Evolutionary conservation across 306 rosid species (phyloP), one percentile per base, ranked within the genome.

Genomic region (Cajanus cajan): DNA sequence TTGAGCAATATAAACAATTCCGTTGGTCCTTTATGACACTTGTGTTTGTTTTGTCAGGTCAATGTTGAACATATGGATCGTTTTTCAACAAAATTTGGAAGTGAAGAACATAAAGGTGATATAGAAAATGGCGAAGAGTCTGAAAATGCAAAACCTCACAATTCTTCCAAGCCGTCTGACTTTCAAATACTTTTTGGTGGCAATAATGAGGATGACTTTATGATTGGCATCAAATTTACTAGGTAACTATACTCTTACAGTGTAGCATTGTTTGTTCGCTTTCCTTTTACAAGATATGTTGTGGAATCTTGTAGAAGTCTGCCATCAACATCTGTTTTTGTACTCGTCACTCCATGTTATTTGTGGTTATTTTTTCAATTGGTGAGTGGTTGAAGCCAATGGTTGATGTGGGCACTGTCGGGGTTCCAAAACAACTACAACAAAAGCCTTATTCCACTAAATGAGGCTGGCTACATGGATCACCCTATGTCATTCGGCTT

Each of bases 221-320:
- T 95, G 96, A 79, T 92, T 64, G 98, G 98, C 81, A 91, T 95
- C 84, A 95, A 95, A 86, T 88, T 95, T 85, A 91, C 97, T 0
- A 88, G 91, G 98, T 92, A 86, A 64, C 85, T 65, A 40, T 69
- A 44, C 68, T 55, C 61, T 24, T 73, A 36, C 58, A 34, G 58
- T 62, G 43, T 21, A 47, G 31, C 78, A 9, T 66, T 28, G 14
- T 77, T 76, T 72, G 6, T 77, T 79, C 11, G 71, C 22, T 62
- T 52, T 64, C 63, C 22, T 39, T 73, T 71, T 58, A 48, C 36
- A n/a, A 34, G 71, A 67, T 31, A 12, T 57, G 66, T 33, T 21
- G 21, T 43, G 80, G 40, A 65, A 65, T 71, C 57, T 44, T 80
- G 44, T 45, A 43, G 50, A 76, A 45, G 57, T 71, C 45, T 1